Conservation (phyloP, 1,139 yeast genomes). For the Yamadazyma sp. region DNA sequence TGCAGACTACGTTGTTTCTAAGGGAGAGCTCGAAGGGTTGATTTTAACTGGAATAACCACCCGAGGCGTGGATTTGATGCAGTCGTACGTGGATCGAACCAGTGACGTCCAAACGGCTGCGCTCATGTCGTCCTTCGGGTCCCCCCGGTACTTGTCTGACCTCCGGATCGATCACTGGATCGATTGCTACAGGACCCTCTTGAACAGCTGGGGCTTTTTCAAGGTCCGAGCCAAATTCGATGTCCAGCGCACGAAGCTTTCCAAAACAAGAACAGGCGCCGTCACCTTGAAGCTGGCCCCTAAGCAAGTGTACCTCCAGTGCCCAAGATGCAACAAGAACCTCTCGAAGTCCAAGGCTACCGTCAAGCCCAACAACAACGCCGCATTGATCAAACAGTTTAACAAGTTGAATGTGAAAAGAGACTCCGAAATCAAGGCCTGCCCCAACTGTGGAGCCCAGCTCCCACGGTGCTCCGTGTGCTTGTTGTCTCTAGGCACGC, state of each 20-base stretch:
- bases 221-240: constrained; percentile 80
- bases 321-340: constrained; percentile 78
- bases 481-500: constrained; percentile 75
- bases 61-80: constrained; percentile 75
- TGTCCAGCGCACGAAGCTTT: constrained; percentile 68
- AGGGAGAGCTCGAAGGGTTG: constrained; percentile 90
- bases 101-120: constrained; percentile 94
- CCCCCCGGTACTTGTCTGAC: constrained; percentile 79
- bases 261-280: constrained; percentile 52
- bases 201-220: constrained; percentile 86
- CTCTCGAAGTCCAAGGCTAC: constrained; percentile 38
- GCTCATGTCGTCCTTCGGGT: constrained; percentile 73
- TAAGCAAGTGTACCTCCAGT: constrained; percentile 77
- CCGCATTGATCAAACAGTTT: constrained; percentile 39
- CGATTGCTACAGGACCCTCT: constrained; percentile 65
- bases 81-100: constrained; percentile 84
- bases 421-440: constrained; percentile 37
- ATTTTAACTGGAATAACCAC: constrained; percentile 89
- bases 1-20: constrained; percentile 66
- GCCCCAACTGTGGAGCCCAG: constrained; percentile 89
- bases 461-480: constrained; percentile 92
- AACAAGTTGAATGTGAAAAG: constrained; percentile 24
- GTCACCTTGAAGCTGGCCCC: constrained; percentile 55
- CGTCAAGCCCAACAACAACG: constrained; percentile 15
- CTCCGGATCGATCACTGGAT: constrained; percentile 75